Evolutionary conservation across 345 rosid genomes (phyloP).

Genomic region (Dipteronia sinensis): DNA sequence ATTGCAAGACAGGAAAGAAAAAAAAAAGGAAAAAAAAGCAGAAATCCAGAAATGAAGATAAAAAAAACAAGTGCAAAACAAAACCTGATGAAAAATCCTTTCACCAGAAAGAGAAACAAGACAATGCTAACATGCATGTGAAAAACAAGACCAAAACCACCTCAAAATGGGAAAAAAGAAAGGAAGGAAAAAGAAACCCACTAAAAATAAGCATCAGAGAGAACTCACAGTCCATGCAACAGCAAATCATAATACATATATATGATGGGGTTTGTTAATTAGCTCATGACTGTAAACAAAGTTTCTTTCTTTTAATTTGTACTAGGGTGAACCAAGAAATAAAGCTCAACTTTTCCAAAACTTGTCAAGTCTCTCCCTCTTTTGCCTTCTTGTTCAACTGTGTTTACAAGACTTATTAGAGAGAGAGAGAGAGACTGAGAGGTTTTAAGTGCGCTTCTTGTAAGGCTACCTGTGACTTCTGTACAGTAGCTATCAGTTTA

Average conservation of each 20-base stretch:
- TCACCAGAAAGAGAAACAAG: conserved; percentile 17
- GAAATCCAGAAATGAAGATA: neutral
- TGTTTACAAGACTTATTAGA: neutral
- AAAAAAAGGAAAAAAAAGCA: neutral
- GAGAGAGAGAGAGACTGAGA: conserved; percentile 7
- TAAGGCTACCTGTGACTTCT: conserved; percentile 20
- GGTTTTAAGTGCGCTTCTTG: conserved; percentile 21
- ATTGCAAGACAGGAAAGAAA: neutral
- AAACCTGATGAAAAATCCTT: conserved; percentile 16
- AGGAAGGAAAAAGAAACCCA: conserved; percentile 14
- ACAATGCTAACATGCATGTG: conserved; percentile 36
- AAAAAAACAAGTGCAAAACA: neutral
- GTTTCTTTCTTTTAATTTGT: neutral
- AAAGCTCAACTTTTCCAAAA: neutral
- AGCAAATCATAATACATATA: neutral
- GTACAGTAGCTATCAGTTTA: conserved; percentile 26
- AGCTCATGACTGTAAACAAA: neutral
- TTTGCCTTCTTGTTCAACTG: conserved; percentile 6
- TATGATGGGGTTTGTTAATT: neutral
- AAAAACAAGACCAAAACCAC: neutral
- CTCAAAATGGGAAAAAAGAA: too few species aligned
- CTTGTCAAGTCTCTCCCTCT: neutral
- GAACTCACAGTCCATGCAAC: conserved; percentile 31
- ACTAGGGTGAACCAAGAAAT: neutral
- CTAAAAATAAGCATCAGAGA: conserved; percentile 3